Percentiles rank a stretch among this genome's conserved stretches.
Evolutionary conservation across 1,284 basidiomycete species (phyloP).

Genomic region (Naganishia albida): DNA sequence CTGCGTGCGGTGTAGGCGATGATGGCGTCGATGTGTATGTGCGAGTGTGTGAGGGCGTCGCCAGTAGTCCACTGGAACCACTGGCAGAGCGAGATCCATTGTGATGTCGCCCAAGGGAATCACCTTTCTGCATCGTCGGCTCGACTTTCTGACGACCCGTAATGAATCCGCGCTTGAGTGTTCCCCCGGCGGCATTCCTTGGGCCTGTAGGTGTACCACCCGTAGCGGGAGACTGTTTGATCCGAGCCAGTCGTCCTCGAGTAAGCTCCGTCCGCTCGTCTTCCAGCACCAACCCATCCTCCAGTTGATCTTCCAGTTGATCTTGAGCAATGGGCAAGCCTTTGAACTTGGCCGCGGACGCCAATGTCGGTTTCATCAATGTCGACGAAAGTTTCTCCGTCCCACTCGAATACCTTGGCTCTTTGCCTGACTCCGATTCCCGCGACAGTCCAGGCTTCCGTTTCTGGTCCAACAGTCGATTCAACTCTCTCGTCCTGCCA

Average conservation of each 20-base stretch:
- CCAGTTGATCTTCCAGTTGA: slow-evolving; percentile 46
- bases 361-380: slow-evolving; percentile 28
- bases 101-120: neutral
- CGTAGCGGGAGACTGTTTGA: slow-evolving; percentile 20
- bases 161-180: slow-evolving; percentile 19
- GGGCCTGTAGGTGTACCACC: slow-evolving; percentile 10
- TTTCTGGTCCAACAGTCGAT: slow-evolving; percentile 48
- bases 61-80: slow-evolving; percentile 12
- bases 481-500: slow-evolving; percentile 43
- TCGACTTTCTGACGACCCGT: slow-evolving; percentile 11
- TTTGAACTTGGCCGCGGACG: slow-evolving; percentile 26
- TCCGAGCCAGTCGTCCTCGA: slow-evolving; percentile 40
- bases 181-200: slow-evolving; percentile 25
- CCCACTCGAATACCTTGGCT: neutral
- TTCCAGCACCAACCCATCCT: slow-evolving; percentile 51
- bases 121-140: neutral
- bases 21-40: neutral
- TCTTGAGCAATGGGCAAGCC: slow-evolving; percentile 25
- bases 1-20: neutral
- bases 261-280: slow-evolving; percentile 46
- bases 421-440: neutral
- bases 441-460: slow-evolving; percentile 41
- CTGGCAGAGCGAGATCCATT: neutral
- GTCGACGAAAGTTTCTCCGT: neutral
- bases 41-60: neutral